Percentiles rank a stretch among this genome's conserved stretches.
Evolutionary conservation across 1,284 basidiomycete species (phyloP).

Genomic region (Grifola frondosa): DNA sequence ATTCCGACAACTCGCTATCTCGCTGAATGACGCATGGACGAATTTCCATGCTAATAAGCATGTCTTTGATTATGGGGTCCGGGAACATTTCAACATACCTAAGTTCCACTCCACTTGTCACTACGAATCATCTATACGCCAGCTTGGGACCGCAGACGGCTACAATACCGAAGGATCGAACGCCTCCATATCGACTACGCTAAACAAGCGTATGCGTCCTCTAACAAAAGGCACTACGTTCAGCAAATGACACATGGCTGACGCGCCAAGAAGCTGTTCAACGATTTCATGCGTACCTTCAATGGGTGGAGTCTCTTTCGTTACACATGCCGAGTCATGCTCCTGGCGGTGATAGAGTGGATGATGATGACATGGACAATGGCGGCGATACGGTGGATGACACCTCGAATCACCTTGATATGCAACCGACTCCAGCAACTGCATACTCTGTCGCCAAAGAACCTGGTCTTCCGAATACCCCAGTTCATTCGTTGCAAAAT

Average conservation of each 20-base stretch:
- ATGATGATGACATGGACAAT: no score
- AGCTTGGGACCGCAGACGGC: constrained; percentile 22
- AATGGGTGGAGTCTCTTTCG: constrained; percentile 1
- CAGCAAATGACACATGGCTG: constrained; percentile 38
- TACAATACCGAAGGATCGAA: constrained; percentile 29
- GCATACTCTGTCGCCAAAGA: constrained; percentile 11
- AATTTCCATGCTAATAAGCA: constrained; percentile 31
- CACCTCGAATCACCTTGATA: no score
- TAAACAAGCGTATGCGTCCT: constrained; percentile 31
- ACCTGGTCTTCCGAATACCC: background rate
- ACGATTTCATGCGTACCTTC: constrained; percentile 1
- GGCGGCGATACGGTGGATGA: background rate
- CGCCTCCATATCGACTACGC: constrained; percentile 31
- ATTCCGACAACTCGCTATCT: constrained; percentile 16
- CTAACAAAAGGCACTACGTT: constrained; percentile 33
- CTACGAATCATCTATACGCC: constrained; percentile 19
- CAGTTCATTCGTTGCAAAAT: background rate
- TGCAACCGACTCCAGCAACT: background rate
- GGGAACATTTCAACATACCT: constrained; percentile 28
- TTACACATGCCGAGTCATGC: no score
- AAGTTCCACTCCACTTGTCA: constrained; percentile 30
- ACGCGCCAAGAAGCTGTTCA: constrained; percentile 15
- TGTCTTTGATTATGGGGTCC: constrained; percentile 23
- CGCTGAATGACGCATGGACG: constrained; percentile 12
- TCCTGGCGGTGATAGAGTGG: background rate